Evolutionary conservation across 176 grass and related monocot genomes (phyloP), one percentile per base, ranked within the genome.

Genomic region (Cymbopogon citratus): DNA sequence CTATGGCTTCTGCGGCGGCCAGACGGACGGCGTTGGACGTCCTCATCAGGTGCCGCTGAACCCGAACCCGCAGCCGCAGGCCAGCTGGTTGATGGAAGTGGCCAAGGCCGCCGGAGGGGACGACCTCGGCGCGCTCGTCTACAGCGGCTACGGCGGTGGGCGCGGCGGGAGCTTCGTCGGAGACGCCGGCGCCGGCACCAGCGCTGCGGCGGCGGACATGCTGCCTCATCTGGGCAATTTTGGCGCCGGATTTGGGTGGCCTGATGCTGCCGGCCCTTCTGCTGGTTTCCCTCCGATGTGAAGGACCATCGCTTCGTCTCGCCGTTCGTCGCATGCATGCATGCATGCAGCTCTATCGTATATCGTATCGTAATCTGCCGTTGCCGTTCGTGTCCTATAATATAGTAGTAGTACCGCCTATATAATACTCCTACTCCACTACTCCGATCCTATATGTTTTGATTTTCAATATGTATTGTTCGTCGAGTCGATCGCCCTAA

Each of bases 201-300:
- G 28, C 62, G 19, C 31, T 34, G 28, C 2, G 18, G 71, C 5
- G 43, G 28, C 12, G 21, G 77, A 65, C 63, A 48, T 67, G 43
- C 12, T 48, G 18, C 31, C 41, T 29, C 62, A 48, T 19, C 11
- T 80, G 13, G 77, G 77, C 43, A 36, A 25, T 13, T 25, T 80
- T 12, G 49, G 49, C 9, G 41, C 61, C 35, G 74, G 73, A 9
- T 76, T 76, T 13, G 18, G 12, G 31, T 76, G 73, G 73, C 19
- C 31, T 59, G 51, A 38, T 18, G 16, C 19, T 10, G 14, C 9
- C 14, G 51, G 54, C 2, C 21, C 18, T 54, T 56, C 46, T 49
- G 5, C 51, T 38, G n/a, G n/a, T n/a, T 76, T 59, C 33, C 73
- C 51, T 76, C 51, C 73, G 31, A 76, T 76, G 73, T 76, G n/a